Conservation (phyloP, 352 stramenopile species). For the Globisporangium splendens region DNA sequence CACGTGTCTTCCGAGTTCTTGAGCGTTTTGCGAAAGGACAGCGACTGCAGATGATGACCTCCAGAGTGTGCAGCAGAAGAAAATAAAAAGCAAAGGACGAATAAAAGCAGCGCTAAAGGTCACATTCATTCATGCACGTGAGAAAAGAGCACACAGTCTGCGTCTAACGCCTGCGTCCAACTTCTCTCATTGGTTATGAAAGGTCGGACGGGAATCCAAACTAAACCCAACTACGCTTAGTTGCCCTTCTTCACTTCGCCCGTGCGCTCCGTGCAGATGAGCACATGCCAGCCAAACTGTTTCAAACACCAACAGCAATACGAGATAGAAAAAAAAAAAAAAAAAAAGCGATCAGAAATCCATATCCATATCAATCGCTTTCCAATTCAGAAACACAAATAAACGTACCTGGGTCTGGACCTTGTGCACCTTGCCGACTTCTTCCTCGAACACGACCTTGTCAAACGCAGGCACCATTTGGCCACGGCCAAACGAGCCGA, state of each 20-base stretch:
- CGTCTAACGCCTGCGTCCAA: background rate
- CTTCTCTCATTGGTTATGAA: no score
- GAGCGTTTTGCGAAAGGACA: no score
- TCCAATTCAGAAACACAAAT: constrained; percentile 18
- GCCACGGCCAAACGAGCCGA: constrained; percentile 63
- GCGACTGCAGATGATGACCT: background rate
- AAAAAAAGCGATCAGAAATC: constrained; percentile 5
- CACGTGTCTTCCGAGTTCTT: no score
- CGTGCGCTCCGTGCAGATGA: constrained; percentile 62
- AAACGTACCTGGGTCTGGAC: constrained; percentile 62
- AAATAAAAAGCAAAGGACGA: background rate
- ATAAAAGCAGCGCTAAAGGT: no score
- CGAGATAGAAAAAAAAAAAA: no score
- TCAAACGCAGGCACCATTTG: constrained; percentile 82
- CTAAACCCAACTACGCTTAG: background rate
- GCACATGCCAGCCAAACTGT: constrained; percentile 75
- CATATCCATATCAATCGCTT: background rate
- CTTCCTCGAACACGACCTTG: constrained; percentile 71
- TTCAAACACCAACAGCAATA: background rate
- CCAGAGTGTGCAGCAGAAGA: no score
- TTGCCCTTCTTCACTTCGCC: constrained; percentile 30
- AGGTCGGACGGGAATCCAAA: no score
- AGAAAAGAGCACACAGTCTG: background rate
- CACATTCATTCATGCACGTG: no score
- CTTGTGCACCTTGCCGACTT: constrained; percentile 65